These are phyloP conservation scores for Trichomonascaceae sp. DNA, from an alignment of 1,139 yeast genomes.

Conservation along the genomic window DNA sequence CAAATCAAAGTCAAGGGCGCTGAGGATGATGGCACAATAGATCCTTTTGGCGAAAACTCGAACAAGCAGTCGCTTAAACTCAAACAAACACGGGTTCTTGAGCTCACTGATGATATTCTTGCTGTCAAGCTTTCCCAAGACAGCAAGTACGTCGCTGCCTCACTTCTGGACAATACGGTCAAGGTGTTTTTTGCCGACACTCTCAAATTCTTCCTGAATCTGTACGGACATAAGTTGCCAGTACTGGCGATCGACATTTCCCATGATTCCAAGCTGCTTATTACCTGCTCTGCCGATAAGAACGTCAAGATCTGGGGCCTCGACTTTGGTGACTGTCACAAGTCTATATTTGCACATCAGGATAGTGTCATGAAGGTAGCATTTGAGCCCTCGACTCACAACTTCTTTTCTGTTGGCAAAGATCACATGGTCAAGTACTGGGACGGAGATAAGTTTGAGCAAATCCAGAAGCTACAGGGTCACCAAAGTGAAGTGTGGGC, in stretches of 20 bases:
- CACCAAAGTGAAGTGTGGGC: conserved; percentile 96
- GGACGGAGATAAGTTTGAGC: conserved; percentile 97
- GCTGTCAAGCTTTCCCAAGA: conserved; percentile 78
- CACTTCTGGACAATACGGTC: conserved; percentile 82
- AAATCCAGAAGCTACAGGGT: conserved; percentile 69
- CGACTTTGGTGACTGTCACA: conserved; percentile 97
- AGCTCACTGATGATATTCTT: conserved; percentile 73
- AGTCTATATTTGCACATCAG: conserved; percentile 90
- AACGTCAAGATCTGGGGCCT: conserved; percentile 97
- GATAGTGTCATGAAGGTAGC: conserved; percentile 85
- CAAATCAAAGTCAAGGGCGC: conserved; percentile 57
- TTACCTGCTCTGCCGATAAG: conserved; percentile 93
- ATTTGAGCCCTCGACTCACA: conserved; percentile 73
- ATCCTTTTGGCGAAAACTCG: conserved; percentile 19
- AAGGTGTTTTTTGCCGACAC: conserved; percentile 84
- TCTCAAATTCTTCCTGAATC: conserved; percentile 71
- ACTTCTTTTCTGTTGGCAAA: conserved; percentile 82
- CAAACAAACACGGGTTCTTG: conserved; percentile 67
- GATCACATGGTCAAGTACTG: conserved; percentile 86
- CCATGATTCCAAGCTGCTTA: conserved; percentile 68
- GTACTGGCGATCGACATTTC: conserved; percentile 75
- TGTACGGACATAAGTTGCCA: conserved; percentile 94
- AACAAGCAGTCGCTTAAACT: conserved; percentile 43
- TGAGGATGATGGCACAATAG: conserved; percentile 49
- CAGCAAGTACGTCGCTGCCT: conserved; percentile 61